Conservation (phyloP, 257 asterid genomes). For the Fraxinus americana region DNA sequence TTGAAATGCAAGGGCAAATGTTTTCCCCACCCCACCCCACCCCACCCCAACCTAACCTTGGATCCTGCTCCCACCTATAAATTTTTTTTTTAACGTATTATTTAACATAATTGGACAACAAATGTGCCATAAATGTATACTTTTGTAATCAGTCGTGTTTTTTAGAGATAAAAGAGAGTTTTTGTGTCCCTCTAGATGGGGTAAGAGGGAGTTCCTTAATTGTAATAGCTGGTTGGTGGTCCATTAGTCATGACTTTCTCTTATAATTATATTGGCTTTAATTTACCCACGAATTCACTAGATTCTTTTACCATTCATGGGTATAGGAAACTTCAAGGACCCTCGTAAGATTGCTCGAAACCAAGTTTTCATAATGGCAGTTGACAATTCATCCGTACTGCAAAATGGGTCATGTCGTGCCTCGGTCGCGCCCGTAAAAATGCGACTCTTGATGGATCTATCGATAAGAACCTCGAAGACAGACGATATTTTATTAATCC, state of each 20-base stretch:
- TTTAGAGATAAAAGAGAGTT: not conserved
- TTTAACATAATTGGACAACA: not conserved
- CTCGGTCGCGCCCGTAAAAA: not conserved
- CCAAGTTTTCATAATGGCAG: not conserved
- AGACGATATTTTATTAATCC: not conserved
- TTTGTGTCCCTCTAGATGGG: no score
- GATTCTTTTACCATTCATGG: slow-evolving; percentile 3
- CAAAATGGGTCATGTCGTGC: not conserved
- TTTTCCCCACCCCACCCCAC: not conserved
- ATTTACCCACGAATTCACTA: not conserved
- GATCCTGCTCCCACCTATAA: no score
- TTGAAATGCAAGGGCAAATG: not conserved
- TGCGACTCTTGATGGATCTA: not conserved
- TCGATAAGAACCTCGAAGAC: not conserved
- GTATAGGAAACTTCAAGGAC: not conserved
- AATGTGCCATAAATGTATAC: not conserved
- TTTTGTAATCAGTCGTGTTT: not conserved
- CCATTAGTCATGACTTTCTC: not conserved
- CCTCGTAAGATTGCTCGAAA: not conserved
- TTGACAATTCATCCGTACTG: not conserved
- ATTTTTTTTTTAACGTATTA: no score
- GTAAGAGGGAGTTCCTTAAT: not conserved
- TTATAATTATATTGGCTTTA: not conserved
- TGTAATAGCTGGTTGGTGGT: not conserved
- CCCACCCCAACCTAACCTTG: not conserved